Percentiles rank a stretch among this genome's conserved stretches.
Conservation (phyloP, 78 protist species). For the Dictyostelium firmibasis region DNA sequence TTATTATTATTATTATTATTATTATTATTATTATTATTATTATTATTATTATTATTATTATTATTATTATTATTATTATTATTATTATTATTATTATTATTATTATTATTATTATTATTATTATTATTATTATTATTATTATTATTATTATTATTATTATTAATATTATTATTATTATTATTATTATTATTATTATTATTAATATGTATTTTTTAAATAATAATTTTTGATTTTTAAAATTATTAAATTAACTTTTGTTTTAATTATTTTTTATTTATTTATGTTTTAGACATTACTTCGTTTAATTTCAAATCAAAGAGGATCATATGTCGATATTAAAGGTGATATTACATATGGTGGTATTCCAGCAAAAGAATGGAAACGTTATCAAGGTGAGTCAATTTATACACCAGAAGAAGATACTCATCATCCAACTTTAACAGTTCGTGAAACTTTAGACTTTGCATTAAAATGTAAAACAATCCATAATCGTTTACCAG, state of each 20-base stretch:
- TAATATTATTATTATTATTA: not conserved
- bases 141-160: too few species aligned
- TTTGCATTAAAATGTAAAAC: conserved; percentile 66
- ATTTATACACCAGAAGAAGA: conserved; percentile 77
- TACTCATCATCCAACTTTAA: conserved; percentile 59
- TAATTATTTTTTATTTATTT: not conserved
- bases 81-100: too few species aligned
- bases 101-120: too few species aligned
- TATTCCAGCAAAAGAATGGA: conserved; percentile 43
- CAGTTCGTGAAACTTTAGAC: conserved; percentile 57
- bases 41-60: too few species aligned
- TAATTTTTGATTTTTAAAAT: too few species aligned
- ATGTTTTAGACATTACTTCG: conserved; percentile 38
- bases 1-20: too few species aligned
- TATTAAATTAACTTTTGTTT: too few species aligned
- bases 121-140: too few species aligned
- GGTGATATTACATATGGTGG: conserved; percentile 56
- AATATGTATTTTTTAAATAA: not conserved
- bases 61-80: too few species aligned
- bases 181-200: not conserved
- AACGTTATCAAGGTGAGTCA: conserved; percentile 54
- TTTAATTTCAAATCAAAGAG: conserved; percentile 42
- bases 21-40: too few species aligned
- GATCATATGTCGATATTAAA: conserved; percentile 11
- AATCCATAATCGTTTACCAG: conserved; percentile 47